These are phyloP conservation scores for Immersiella caudata DNA, from an alignment of 495 filamentous ascomycete species.

Conservation along the genomic window DNA sequence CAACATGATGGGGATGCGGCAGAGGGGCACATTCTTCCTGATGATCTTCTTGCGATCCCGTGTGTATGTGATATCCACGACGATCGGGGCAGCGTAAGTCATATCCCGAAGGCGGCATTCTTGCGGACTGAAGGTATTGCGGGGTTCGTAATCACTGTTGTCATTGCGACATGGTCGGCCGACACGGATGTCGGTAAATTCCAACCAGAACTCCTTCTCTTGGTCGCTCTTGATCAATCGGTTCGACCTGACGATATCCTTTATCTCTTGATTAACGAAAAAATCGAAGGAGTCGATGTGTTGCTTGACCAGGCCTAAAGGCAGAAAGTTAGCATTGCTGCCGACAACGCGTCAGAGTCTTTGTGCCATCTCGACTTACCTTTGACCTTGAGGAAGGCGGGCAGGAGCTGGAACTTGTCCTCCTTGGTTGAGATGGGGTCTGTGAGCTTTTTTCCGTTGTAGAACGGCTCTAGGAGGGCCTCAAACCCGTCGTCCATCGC, in stretches of 20 bases:
- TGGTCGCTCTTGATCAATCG: constrained; percentile 83
- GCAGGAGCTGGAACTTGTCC: constrained; percentile 96
- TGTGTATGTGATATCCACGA: constrained; percentile 84
- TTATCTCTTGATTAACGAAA: constrained; percentile 92
- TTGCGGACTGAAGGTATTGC: constrained; percentile 77
- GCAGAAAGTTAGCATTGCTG: constrained; percentile 22
- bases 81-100: constrained; percentile 90
- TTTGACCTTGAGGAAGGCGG: constrained; percentile 96
- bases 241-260: constrained; percentile 92
- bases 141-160: constrained; percentile 60
- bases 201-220: constrained; percentile 81
- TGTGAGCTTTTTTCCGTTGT: constrained; percentile 89
- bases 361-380: constrained; percentile 43
- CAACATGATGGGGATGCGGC: constrained; percentile 93
- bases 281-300: constrained; percentile 96
- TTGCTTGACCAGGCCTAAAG: constrained; percentile 55
- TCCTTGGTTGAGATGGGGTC: constrained; percentile 89
- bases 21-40: constrained; percentile 73
- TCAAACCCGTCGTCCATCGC: constrained; percentile 67
- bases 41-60: constrained; percentile 72
- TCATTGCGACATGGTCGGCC: constrained; percentile 76
- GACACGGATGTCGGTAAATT: constrained; percentile 87
- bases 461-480: constrained; percentile 90
- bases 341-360: not conserved
- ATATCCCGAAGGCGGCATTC: constrained; percentile 95